Conservation (phyloP, 2,329 filamentous ascomycete genomes). For the Parafenestella ontariensis region DNA sequence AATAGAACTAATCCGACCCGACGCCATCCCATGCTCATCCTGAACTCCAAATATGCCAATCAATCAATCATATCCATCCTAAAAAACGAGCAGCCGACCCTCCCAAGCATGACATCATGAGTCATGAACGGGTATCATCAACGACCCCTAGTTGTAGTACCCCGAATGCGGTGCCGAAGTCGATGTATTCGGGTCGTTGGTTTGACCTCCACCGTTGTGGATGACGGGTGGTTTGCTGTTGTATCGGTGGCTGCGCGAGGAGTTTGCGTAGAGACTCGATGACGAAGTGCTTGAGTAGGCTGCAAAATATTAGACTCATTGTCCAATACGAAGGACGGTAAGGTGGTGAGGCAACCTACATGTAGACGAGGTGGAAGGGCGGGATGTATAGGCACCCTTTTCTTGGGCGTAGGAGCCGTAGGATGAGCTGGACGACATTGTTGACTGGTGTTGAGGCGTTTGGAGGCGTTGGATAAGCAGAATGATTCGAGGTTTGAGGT, state of each 20-base stretch:
- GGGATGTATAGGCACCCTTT: slow-evolving; percentile 31
- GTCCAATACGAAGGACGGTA: not conserved
- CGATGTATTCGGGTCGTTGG: slow-evolving; percentile 38
- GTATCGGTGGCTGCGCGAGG: slow-evolving; percentile 32
- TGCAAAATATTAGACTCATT: slow-evolving; percentile 15
- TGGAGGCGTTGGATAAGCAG: slow-evolving; percentile 10
- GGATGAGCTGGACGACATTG: slow-evolving; percentile 36
- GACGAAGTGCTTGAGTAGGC: slow-evolving; percentile 27
- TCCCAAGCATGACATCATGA: not conserved
- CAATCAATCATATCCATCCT: not conserved
- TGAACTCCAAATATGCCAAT: slow-evolving; percentile 1
- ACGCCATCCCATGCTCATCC: slow-evolving; percentile 1
- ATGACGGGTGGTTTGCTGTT: slow-evolving; percentile 38
- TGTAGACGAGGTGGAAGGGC: slow-evolving; percentile 34
- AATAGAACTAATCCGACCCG: not conserved
- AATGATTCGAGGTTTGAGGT: slow-evolving; percentile 16
- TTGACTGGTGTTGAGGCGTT: slow-evolving; percentile 20
- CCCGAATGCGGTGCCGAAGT: slow-evolving; percentile 36
- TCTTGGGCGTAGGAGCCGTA: slow-evolving; percentile 33
- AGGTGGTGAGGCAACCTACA: slow-evolving; percentile 24
- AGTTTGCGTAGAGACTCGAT: slow-evolving; percentile 33
- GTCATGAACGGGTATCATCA: not conserved
- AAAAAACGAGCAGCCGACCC: not conserved
- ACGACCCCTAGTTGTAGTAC: slow-evolving; percentile 32
- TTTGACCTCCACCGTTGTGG: slow-evolving; percentile 39